phyloP scores from a whole-genome alignment of 768 basidiomycete species.

The Agaricus sinodeliciosus region DNA sequence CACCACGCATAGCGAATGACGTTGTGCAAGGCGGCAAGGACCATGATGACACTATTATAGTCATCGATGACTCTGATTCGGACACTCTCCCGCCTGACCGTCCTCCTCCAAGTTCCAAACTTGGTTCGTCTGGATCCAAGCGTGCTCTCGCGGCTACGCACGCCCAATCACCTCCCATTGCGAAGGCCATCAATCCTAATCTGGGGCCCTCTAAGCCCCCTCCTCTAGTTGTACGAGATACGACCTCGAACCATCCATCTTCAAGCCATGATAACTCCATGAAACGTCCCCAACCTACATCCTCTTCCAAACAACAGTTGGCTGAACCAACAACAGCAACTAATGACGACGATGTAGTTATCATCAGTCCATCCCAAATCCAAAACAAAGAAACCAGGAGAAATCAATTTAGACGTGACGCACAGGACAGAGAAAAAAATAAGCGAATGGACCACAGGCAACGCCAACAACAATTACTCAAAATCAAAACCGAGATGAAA shows the following conservation, averaged over 20 bases:
- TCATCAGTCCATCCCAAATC: neutral
- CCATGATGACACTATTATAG: neutral
- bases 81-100: neutral
- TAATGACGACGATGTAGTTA: neutral
- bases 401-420: constrained; percentile 2
- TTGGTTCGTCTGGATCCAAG: neutral
- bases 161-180: neutral
- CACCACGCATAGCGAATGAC: neutral
- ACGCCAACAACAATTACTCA: neutral
- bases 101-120: neutral
- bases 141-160: neutral
- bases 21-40: neutral
- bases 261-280: neutral
- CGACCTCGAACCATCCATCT: neutral
- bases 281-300: neutral
- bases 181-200: neutral
- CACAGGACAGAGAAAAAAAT: constrained; percentile 2
- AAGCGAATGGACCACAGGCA: neutral
- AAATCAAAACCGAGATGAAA: neutral
- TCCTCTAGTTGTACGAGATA: neutral
- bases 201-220: neutral
- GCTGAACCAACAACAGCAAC: neutral
- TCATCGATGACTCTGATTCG: neutral
- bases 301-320: neutral
- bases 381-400: constrained; percentile 1